Evolutionary conservation across 2,329 filamentous ascomycete genomes (phyloP).

Genomic region (Cytospora paraplurivora): DNA sequence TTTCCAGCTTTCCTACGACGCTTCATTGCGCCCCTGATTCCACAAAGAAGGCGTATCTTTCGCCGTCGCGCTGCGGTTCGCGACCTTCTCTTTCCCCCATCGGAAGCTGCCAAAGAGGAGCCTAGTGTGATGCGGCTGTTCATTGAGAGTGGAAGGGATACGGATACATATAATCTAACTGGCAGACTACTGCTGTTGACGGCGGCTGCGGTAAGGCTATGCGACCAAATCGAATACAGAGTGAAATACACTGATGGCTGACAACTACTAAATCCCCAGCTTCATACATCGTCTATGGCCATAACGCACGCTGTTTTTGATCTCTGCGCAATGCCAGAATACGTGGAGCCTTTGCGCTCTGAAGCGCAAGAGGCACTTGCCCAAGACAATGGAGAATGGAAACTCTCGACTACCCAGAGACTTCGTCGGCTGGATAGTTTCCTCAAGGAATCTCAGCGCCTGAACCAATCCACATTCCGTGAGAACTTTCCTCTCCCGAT

Average conservation of each 20-base stretch:
- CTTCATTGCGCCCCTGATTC: constrained; percentile 1
- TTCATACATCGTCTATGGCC: background rate
- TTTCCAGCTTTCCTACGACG: background rate
- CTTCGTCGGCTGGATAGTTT: constrained; percentile 1
- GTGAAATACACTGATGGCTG: background rate
- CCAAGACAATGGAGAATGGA: background rate
- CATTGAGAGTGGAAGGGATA: background rate
- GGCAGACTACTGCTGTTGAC: background rate
- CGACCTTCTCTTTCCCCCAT: background rate
- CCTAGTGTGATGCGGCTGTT: background rate
- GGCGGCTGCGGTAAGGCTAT: background rate
- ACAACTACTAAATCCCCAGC: background rate
- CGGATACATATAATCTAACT: background rate
- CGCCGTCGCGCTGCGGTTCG: background rate
- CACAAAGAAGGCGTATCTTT: background rate
- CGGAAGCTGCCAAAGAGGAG: background rate
- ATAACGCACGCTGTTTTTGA: background rate
- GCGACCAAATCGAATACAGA: background rate
- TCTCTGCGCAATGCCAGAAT: constrained; percentile 3
- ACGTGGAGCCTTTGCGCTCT: background rate
- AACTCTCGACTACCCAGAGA: background rate
- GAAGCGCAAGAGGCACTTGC: background rate
- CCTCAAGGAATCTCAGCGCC: constrained; percentile 3
- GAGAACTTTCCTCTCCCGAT: background rate
- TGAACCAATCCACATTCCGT: background rate